Evolutionary conservation across 345 rosid genomes (phyloP).

Genomic region (Zanthoxylum bungeanum): DNA sequence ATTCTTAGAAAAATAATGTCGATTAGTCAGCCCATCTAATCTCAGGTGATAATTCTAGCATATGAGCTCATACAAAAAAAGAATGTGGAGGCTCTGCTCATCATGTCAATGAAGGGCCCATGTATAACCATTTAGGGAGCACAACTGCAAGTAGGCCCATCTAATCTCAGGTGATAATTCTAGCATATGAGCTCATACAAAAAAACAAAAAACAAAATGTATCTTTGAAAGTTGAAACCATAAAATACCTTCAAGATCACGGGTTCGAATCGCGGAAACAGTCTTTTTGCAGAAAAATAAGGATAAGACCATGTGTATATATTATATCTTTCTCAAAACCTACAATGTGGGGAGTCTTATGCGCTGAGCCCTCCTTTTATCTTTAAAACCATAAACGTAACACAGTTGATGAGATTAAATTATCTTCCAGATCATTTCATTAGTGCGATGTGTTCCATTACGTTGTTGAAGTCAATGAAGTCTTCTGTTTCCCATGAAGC

Average conservation of each 20-base stretch:
- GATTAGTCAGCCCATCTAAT: slow-evolving; percentile 25
- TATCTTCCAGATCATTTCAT: slow-evolving; percentile 12
- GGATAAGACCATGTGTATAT: too few species aligned
- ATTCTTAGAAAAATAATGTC: background rate
- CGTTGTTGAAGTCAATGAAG: slow-evolving; percentile 9
- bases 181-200: slow-evolving; percentile 17
- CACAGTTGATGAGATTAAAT: slow-evolving; percentile 18
- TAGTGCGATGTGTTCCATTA: slow-evolving; percentile 23
- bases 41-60: slow-evolving; percentile 25
- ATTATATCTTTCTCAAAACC: too few species aligned
- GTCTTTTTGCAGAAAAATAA: too few species aligned
- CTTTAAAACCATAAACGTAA: slow-evolving; percentile 12
- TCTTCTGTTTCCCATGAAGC: slow-evolving; percentile 42
- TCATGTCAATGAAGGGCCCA: slow-evolving; percentile 55
- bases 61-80: slow-evolving; percentile 12
- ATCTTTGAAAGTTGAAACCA: too few species aligned
- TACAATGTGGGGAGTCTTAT: too few species aligned
- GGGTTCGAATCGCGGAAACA: too few species aligned
- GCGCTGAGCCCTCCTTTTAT: too few species aligned
- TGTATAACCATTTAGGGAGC: slow-evolving; percentile 58
- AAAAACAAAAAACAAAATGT: too few species aligned
- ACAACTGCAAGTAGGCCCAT: slow-evolving; percentile 46
- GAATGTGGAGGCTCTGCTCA: slow-evolving; percentile 53
- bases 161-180: slow-evolving; percentile 27
- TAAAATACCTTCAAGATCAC: too few species aligned